Base-by-base conservation (phyloP, 331 rosid genomes). In the Spiraea crenata region DNA sequence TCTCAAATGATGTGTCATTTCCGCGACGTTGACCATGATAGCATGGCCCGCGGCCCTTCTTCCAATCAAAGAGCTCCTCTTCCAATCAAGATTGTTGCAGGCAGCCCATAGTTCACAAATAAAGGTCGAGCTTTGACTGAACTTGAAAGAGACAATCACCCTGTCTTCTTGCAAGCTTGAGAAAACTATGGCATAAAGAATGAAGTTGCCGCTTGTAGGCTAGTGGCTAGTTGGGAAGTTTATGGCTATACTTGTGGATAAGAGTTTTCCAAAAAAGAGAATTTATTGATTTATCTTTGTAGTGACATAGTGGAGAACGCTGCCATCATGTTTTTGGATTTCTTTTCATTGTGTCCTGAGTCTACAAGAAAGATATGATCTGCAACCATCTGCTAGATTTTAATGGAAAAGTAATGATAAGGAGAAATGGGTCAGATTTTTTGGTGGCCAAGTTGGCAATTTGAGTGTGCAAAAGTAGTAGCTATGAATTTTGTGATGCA, bases 401-500 rank as follows among this genome's bases (percentile, higher is more conserved):
- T 45, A 34, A 9, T 15, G 49, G 16, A 45, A 74, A 5, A 2
- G 55, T 41, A 56, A n/a, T 13, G 35, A 54, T 19, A 44, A 19
- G 6, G 19, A 2, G 2, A 50, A 67, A 40, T 39, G 51, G 73
- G 40, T 11, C 6, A 41, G 20, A 25, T 52, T 3, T 68, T 19
- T 39, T 6, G 73, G 20, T 4, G 61, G 31, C 2, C 40, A 46
- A 63, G 56, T 63, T 73, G 71, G 65, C 77, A 64, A 34, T 50
- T 71, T 77, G 77, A 52, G 19, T 11, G 9, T 5, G 4, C 44
- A 44, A 63, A 60, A 59, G 6, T 19, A 6, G 39, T 31, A 31
- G 46, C 46, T 35, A 35, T 3, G 38, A 35, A 41, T 63, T 61
- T 34, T 61, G 17, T 54, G 52, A 45, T 57, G 67, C 42, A 14